Conservation (phyloP, 306 rosid species). For the Nissolia schottii region DNA sequence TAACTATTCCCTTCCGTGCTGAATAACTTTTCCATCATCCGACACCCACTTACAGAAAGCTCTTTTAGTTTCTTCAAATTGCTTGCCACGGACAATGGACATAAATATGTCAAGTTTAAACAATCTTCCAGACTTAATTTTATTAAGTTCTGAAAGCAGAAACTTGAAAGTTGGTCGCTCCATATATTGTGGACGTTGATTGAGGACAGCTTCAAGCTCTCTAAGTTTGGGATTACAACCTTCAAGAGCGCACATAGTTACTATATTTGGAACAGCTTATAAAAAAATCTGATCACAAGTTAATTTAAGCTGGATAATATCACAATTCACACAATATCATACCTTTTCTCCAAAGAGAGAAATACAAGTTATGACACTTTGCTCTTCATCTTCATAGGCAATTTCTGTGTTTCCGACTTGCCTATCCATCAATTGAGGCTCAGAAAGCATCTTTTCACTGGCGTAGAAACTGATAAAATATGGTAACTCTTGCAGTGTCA, state of each 20-base stretch:
- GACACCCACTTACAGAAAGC: slow-evolving; percentile 7
- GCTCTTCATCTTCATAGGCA: not conserved
- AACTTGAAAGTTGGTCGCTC: not conserved
- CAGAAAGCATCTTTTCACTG: not conserved
- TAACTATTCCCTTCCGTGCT: not conserved
- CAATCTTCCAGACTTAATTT: not conserved
- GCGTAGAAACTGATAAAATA: not conserved
- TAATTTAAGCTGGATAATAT: not conserved
- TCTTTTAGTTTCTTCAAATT: slow-evolving; percentile 18
- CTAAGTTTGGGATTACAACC: slow-evolving; percentile 18
- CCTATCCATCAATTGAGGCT: not conserved
- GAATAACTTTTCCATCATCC: slow-evolving; percentile 15
- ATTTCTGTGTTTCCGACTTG: not conserved
- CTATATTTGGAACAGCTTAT: not conserved
- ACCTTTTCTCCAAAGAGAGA: not conserved
- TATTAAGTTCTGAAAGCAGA: not conserved
- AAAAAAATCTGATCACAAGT: not conserved
- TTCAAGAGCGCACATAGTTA: not conserved
- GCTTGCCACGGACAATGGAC: slow-evolving; percentile 1
- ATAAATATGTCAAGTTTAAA: not conserved
- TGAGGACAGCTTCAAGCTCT: slow-evolving; percentile 9
- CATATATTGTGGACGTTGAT: not conserved
- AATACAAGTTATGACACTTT: not conserved
- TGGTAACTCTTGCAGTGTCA: not conserved
- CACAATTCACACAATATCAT: too few species aligned